These are phyloP conservation scores for Porogramme epimiltina DNA, from an alignment of 1,284 basidiomycete species.

Conservation along the genomic window DNA sequence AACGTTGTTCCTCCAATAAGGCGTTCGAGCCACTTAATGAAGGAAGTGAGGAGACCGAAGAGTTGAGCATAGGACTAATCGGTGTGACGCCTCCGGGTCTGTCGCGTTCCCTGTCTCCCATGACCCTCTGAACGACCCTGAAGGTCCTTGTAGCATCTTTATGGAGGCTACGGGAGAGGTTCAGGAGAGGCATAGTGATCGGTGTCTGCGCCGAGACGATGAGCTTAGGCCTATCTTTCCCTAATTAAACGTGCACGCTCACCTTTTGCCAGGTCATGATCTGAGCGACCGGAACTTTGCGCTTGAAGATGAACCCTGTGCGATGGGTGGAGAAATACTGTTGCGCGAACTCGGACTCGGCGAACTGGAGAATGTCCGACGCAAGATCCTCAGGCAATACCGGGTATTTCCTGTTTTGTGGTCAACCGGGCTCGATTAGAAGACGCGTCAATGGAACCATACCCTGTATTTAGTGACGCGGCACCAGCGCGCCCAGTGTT, in stretches of 20 bases:
- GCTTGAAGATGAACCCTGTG: conserved; percentile 80
- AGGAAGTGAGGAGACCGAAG: conserved; percentile 56
- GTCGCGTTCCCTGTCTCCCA: conserved; percentile 88
- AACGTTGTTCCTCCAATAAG: conserved; percentile 75
- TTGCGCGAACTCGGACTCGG: conserved; percentile 79
- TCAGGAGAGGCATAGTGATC: conserved; percentile 73
- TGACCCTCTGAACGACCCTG: conserved; percentile 87
- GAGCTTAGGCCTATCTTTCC: neutral
- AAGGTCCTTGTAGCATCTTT: conserved; percentile 83
- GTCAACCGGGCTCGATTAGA: neutral
- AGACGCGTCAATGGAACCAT: conserved; percentile 28
- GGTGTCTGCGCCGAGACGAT: conserved; percentile 44
- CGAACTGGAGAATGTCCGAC: conserved; percentile 82
- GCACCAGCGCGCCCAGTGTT: conserved; percentile 28
- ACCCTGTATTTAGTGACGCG: conserved; percentile 68
- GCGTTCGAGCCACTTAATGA: conserved; percentile 24
- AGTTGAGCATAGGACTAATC: conserved; percentile 43
- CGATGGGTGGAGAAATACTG: conserved; percentile 89
- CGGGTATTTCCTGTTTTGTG: conserved; percentile 56
- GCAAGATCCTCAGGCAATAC: conserved; percentile 77
- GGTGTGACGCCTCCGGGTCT: conserved; percentile 34
- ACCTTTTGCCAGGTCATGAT: conserved; percentile 92
- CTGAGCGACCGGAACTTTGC: conserved; percentile 77
- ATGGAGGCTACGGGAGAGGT: conserved; percentile 59
- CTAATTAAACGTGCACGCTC: conserved; percentile 6